Conservation (phyloP, 2,329 filamentous ascomycete genomes). For the Aspergillus flavus region DNA sequence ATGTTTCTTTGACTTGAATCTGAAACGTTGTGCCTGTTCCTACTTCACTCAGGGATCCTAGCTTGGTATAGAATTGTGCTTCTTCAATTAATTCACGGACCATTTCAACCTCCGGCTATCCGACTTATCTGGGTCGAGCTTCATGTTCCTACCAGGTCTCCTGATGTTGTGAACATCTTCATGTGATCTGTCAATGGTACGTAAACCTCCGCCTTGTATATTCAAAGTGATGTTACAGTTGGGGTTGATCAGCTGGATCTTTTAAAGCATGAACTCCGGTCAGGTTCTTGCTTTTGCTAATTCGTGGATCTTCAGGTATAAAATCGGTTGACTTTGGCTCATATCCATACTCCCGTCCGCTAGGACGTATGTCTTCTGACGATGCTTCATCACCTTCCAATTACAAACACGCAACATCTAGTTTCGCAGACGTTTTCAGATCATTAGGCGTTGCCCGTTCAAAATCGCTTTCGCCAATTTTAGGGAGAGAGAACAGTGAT, state of each 20-base stretch:
- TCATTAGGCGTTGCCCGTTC: conserved; percentile 43
- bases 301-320: conserved; percentile 18
- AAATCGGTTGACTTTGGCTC: conserved; percentile 19
- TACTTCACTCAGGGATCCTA: neutral
- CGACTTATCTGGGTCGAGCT: conserved; percentile 13
- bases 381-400: conserved; percentile 42
- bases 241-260: neutral
- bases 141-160: conserved; percentile 13
- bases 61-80: neutral
- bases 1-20: neutral
- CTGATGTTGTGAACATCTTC: conserved; percentile 14
- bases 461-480: conserved; percentile 42
- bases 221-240: neutral
- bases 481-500: conserved; percentile 36
- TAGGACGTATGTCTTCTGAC: conserved; percentile 46
- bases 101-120: conserved; percentile 5
- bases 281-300: conserved; percentile 4
- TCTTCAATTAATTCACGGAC: neutral
- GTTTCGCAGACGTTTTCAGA: conserved; percentile 47
- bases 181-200: conserved; percentile 19
- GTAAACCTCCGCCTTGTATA: neutral
- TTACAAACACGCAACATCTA: conserved; percentile 40
- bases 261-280: neutral
- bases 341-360: conserved; percentile 22
- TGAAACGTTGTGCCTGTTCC: neutral